Evolutionary conservation across 371 early-diverging fungal genomes (phyloP).

Genomic region (Circinella umbellata): DNA sequence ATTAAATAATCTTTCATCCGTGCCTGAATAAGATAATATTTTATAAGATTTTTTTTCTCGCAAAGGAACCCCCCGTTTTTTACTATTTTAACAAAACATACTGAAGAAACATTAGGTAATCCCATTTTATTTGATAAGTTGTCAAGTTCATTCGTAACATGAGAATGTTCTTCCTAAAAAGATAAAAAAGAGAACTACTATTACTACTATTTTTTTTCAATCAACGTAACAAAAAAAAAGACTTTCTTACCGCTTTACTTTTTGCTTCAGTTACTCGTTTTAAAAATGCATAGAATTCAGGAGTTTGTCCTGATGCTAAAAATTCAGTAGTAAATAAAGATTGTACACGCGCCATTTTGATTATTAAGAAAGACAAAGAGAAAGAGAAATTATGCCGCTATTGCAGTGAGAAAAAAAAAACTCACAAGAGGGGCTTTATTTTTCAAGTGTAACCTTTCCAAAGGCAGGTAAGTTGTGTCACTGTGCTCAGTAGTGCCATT

Average conservation of each 20-base stretch:
- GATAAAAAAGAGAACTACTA: background rate
- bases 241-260: constrained; percentile 41
- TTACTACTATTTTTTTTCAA: background rate
- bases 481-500: too few species aligned
- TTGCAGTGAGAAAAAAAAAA: too few species aligned
- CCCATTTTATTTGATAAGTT: constrained; percentile 33
- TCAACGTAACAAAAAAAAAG: too few species aligned
- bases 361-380: background rate
- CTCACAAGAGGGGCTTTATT: too few species aligned
- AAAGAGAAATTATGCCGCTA: too few species aligned
- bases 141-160: constrained; percentile 32
- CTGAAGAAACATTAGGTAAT: constrained; percentile 43
- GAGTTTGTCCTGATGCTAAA: constrained; percentile 41
- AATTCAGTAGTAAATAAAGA: constrained; percentile 40
- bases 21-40: constrained; percentile 19
- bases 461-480: too few species aligned
- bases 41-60: background rate
- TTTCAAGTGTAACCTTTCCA: too few species aligned
- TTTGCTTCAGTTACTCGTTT: constrained; percentile 35
- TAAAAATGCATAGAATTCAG: constrained; percentile 40
- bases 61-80: too few species aligned
- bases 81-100: constrained; percentile 5
- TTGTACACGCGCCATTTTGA: constrained; percentile 18
- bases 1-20: constrained; percentile 52
- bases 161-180: constrained; percentile 43